Evolutionary conservation across 192 early-diverging fungal genomes (phyloP), one percentile per base, ranked within the genome.

Genomic region (Podila horticola): DNA sequence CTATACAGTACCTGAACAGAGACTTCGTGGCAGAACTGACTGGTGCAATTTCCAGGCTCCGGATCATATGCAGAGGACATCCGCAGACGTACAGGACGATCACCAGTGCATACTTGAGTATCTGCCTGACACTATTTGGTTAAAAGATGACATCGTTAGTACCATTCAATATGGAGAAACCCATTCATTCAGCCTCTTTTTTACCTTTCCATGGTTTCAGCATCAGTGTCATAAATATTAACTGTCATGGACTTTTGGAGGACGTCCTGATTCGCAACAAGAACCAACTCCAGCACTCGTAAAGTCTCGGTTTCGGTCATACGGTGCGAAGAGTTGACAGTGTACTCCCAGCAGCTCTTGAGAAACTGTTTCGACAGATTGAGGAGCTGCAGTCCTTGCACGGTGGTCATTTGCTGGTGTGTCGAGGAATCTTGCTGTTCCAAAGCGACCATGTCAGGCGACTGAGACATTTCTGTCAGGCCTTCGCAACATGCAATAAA

Each of bases 41-140:
- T 10, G 82, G 83, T 5, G 70, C 82, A 59, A 88, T 73, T 0
- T 85, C 79, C 7, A 85, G 59, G 28, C 57, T 59, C 7, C 67
- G 33, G 36, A 88, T 79, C 48, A 79, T 66, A 12, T 50, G 69
- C 41, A 85, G 34, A 0, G 87, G 72, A 33, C 87, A 88, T 34
- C 79, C 74, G 24, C 72, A 85, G 0, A 66, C 74, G 66, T 79
- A 88, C 57, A 86, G 75, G n/a, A 70, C 52, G 3, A 88, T 60
- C 29, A 61, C 83, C 20, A 76, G 57, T 6, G 85, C 83, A 33
- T 86, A 88, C 50, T 82, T 84, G 12, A 88, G 72, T 48, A 88
- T 60, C n/a, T 66, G 41, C 62, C 77, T 84, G 19, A 64, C 65
- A 52, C 84, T 85, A 52, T 28, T 55, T 24, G 24, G 52, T 24